phyloP scores from a whole-genome alignment of 2,329 filamentous ascomycete species.

The Colletotrichum tamarilloi region DNA sequence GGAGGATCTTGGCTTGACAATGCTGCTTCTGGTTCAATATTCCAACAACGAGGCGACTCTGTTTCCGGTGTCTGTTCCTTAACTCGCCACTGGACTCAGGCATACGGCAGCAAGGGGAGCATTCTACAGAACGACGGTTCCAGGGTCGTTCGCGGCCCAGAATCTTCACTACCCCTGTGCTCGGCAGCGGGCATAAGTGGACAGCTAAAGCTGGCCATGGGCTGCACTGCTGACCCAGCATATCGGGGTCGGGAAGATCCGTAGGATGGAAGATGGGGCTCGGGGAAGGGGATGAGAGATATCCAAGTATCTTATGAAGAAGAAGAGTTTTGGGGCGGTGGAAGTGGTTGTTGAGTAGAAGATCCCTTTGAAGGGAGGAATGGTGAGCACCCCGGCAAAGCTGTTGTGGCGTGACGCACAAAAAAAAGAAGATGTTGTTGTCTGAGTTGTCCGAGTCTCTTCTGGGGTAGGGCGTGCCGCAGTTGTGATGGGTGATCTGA shows the following conservation, averaged over 20 bases:
- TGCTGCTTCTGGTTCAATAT: not conserved
- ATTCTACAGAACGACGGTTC: not conserved
- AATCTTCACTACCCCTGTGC: slow-evolving; percentile 13
- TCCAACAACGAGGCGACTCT: not conserved
- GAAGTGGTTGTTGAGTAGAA: slow-evolving; percentile 38
- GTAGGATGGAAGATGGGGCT: slow-evolving; percentile 22
- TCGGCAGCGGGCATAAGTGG: not conserved
- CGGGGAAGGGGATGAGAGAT: slow-evolving; percentile 29
- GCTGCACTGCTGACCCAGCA: not conserved
- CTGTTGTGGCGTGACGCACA: slow-evolving; percentile 36
- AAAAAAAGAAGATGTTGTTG: slow-evolving; percentile 34
- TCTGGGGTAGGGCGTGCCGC: slow-evolving; percentile 20
- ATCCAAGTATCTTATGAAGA: slow-evolving; percentile 35
- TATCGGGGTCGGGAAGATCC: slow-evolving; percentile 12
- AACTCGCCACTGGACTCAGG: not conserved
- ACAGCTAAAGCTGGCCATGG: not conserved
- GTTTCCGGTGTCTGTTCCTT: not conserved
- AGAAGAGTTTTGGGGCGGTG: slow-evolving; percentile 37
- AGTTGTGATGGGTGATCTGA: slow-evolving; percentile 35
- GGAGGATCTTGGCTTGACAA: not conserved
- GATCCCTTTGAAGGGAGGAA: slow-evolving; percentile 33
- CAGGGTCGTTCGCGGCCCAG: slow-evolving; percentile 8
- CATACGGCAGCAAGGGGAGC: slow-evolving; percentile 5
- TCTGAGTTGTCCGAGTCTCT: slow-evolving; percentile 25
- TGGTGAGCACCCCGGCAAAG: slow-evolving; percentile 35